Evolutionary conservation across 371 early-diverging fungal species (phyloP).

Genomic region (Coemansia sp.): DNA sequence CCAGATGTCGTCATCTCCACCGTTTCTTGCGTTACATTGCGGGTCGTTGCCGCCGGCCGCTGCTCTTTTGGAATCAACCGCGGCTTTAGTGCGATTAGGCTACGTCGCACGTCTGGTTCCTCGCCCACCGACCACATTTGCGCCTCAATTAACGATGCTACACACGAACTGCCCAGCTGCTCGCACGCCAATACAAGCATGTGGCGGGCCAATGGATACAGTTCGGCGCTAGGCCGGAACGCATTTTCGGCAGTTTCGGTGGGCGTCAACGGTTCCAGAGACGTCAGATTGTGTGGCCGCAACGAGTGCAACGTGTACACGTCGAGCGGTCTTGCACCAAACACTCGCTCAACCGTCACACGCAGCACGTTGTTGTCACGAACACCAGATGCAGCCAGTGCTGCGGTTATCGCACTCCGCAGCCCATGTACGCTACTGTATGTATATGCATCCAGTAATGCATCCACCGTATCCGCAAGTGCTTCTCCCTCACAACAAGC

Average conservation of each 20-base stretch:
- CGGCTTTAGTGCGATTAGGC: conserved; percentile 41
- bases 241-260: conserved; percentile 12
- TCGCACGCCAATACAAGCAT: conserved; percentile 10
- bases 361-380: conserved; percentile 18
- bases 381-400: conserved; percentile 10
- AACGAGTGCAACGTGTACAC: conserved; percentile 39
- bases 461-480: conserved; percentile 30
- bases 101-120: conserved; percentile 40
- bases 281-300: conserved; percentile 18
- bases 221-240: conserved; percentile 38
- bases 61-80: conserved; percentile 45
- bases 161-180: background rate
- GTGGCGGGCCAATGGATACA: conserved; percentile 24
- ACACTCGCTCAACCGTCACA: conserved; percentile 11
- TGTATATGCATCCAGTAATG: conserved; percentile 44
- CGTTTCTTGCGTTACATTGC: conserved; percentile 16
- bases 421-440: conserved; percentile 11
- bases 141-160: conserved; percentile 4
- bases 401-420: background rate
- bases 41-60: conserved; percentile 24
- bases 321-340: conserved; percentile 40
- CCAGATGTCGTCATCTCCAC: conserved; percentile 36
- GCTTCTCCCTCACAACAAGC: conserved; percentile 4
- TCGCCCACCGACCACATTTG: conserved; percentile 36
- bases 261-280: conserved; percentile 7